Base-by-base conservation (phyloP, 352 stramenopile species). In the Peronospora belbahrii region DNA sequence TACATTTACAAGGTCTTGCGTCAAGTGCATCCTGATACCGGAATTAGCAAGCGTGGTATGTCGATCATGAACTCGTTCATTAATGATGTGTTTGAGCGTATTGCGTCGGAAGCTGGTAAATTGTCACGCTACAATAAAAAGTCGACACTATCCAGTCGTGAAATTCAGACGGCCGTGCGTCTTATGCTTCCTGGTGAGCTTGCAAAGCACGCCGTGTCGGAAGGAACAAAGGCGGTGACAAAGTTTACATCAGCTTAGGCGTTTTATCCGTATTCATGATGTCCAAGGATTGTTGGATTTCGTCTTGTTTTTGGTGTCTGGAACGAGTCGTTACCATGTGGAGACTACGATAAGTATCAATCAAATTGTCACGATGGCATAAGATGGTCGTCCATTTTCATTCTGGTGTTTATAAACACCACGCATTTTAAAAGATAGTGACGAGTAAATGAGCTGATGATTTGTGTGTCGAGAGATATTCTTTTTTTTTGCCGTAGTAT, bases 31-130 rank as follows among this genome's bases (percentile, higher is more conserved):
- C 90, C 94, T 5, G 91, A 98, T 56, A 97, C 88, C 55, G 95
- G 95, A 67, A 98, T 98, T 67, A 97, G 81, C 73, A 96, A 96
- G 83, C 94, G 94, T 58, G 94, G 88, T 40, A 98, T 98, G 94
- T 97, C 91, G 48, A 98, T 98, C 78, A 97, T 98, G 93, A 98
- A 98, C 83, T 98, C 94, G 51, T 99, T 98, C 74, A 98, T 98
- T 69, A 98, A 98, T 74, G 94, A 99, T 67, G 97, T 98, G 52
- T 99, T 99, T 68, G 96, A 99, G 70, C 88, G 94, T 47, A 97
- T 99, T 45, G 94, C 95, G 24, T 90, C 83, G 37, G 93, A 99
- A 74, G 94, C 96, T 48, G 93, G 89, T 60, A 97, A 96, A 70
- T 71, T 97, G 40, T 93, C 90, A 40, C 89, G 93, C 19, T 98